Evolutionary conservation across 2,329 filamentous ascomycete genomes (phyloP).

Genomic region (Aspergillus brunneoviolaceus): DNA sequence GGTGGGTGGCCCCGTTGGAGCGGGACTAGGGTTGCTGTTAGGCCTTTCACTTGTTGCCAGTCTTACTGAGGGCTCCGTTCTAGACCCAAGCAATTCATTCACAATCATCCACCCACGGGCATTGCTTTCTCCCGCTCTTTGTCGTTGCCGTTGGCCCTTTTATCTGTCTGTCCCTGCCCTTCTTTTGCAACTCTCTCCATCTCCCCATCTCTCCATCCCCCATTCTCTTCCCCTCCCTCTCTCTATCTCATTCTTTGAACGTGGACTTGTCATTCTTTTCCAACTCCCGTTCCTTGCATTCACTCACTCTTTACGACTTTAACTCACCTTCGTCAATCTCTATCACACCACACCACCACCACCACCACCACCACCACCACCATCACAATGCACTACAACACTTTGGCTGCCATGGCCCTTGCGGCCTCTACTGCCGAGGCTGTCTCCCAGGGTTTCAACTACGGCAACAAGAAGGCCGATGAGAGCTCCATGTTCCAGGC

Average conservation of each 20-base stretch:
- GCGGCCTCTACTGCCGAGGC: slow-evolving; percentile 35
- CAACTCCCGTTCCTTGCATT: slow-evolving; percentile 5
- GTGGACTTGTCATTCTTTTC: neutral
- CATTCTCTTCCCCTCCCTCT: slow-evolving; percentile 12
- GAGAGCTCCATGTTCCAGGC: slow-evolving; percentile 43
- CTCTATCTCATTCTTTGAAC: neutral
- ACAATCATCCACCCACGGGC: neutral
- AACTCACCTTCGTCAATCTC: slow-evolving; percentile 5
- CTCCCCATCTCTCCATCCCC: slow-evolving; percentile 2
- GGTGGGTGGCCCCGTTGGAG: neutral
- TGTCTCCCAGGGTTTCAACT: slow-evolving; percentile 50
- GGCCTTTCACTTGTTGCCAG: neutral
- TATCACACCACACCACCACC: slow-evolving; percentile 8
- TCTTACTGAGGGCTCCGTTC: neutral
- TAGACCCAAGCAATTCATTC: neutral
- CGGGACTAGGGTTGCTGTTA: neutral
- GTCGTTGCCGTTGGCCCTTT: slow-evolving; percentile 2
- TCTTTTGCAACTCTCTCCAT: slow-evolving; percentile 1
- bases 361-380: slow-evolving; percentile 7
- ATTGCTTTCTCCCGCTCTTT: neutral
- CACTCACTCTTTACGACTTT: slow-evolving; percentile 13
- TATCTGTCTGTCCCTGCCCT: slow-evolving; percentile 8
- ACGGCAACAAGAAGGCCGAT: slow-evolving; percentile 43
- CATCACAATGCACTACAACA: slow-evolving; percentile 34
- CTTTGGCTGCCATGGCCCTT: slow-evolving; percentile 35